Conservation (phyloP, 257 asterid genomes). For the Fraxinus cuspidata region DNA sequence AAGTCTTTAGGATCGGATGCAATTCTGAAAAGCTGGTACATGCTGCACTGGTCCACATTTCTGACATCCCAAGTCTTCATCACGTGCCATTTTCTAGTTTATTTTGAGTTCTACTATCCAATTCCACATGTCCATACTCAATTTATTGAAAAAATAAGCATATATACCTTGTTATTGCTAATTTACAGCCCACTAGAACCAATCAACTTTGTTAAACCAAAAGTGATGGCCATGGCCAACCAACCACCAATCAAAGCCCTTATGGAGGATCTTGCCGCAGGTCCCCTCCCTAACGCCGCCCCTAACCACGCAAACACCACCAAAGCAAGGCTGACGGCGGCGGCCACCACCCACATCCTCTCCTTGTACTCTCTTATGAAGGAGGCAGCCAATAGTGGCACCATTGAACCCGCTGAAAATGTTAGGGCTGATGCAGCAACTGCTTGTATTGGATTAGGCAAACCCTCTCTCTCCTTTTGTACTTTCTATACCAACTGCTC, state of each 20-base stretch:
- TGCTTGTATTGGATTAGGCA: constrained; percentile 78
- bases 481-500: constrained; percentile 17
- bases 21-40: no score
- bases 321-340: constrained; percentile 62
- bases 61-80: no score
- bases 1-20: no score
- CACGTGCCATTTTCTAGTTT: no score
- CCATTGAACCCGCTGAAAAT: constrained; percentile 70
- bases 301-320: constrained; percentile 74
- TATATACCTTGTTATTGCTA: neutral
- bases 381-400: constrained; percentile 79
- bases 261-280: constrained; percentile 47
- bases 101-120: no score
- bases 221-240: constrained; percentile 82
- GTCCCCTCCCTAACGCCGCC: constrained; percentile 63
- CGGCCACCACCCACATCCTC: constrained; percentile 58
- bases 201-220: constrained; percentile 75
- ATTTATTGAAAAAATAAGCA: no score
- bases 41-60: no score
- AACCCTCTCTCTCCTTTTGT: constrained; percentile 31
- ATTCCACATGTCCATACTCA: no score
- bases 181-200: constrained; percentile 52
- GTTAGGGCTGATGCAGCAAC: constrained; percentile 80
- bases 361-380: constrained; percentile 60
- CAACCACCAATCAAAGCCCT: constrained; percentile 86